Conservation (phyloP, 441 rosid species). For the Adansonia gregorii region DNA sequence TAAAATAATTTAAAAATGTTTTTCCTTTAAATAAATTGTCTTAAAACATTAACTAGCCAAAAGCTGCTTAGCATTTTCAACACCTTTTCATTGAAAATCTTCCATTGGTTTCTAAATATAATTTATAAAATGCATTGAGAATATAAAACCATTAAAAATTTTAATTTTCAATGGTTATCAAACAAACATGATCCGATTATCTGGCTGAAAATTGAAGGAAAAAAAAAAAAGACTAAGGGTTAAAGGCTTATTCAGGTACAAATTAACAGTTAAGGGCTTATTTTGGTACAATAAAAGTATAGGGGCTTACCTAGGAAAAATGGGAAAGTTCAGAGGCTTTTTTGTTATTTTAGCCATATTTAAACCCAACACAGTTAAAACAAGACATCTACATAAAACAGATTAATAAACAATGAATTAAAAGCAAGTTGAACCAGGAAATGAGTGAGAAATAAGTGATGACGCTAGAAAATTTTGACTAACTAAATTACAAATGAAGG, state of each 20-base stretch:
- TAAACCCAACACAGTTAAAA: slow-evolving; percentile 11
- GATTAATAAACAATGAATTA: background rate
- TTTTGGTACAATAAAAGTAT: background rate
- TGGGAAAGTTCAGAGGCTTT: background rate
- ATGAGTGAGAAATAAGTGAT: background rate
- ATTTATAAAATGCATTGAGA: too few relatives aligned
- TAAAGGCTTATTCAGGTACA: background rate
- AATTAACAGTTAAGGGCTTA: background rate
- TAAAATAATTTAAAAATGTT: background rate
- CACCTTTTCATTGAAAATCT: background rate
- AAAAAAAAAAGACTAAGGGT: background rate
- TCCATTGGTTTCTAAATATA: background rate
- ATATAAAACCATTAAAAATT: too few relatives aligned
- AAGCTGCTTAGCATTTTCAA: background rate
- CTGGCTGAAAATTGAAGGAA: too few relatives aligned
- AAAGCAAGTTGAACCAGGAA: background rate
- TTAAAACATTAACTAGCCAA: background rate
- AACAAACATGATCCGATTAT: too few relatives aligned
- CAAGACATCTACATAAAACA: background rate
- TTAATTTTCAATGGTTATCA: too few relatives aligned
- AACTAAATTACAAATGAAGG: background rate
- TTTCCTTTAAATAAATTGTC: background rate
- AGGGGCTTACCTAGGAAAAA: background rate
- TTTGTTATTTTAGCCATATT: too few relatives aligned
- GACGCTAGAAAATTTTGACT: background rate